Evolutionary conservation across 768 basidiomycete species (phyloP), one percentile per base, ranked within the genome.

Genomic region (Amanita phalloides): DNA sequence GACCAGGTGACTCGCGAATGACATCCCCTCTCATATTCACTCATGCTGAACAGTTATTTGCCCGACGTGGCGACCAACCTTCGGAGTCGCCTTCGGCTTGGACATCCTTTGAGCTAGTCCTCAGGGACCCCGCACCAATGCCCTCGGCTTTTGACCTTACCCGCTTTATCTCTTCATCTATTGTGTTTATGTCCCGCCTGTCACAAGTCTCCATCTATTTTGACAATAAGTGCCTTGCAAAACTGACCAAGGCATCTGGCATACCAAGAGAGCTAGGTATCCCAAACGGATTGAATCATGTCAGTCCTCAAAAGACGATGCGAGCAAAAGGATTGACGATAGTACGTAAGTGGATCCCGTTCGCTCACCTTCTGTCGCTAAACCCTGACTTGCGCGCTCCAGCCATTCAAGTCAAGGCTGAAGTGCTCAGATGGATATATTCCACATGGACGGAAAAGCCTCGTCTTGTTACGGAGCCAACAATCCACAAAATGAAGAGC

Each of bases 101-200:
- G 90, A 93, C 95, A 3, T 76, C 84, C 0, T 96, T 99, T 64
- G 79, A 88, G 54, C 94, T 99, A 89, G 72, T 74, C 3, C 74
- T 96, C 2, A 78, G 95, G 44, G 89, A 95, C 60, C 79, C 85
- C 3, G 71, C 75, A 2, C 79, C 91, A 0, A 82, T 95, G 53
- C 91, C 90, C 0, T 74, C 79, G 14, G 76, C 87, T 6, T 89
- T 94, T 56, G 92, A 97, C 60, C 83, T 97, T 56, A 81, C 86
- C 30, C 79, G 90, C 20, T 97, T 99, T 64, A 74, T 99, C 17
- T 76, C 84, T 36, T 94, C 92, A 2, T 90, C 88, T 0, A 82
- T 99, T 51, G 93, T 92, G 0, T 99, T 99, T 68, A 97, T 96
- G 86, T 71, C 77, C 9, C 75, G 82, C 54, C 75, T 99, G 8